These are phyloP conservation scores for Taiozyma sp. DNA, from an alignment of 1,139 yeast species.

Conservation along the genomic window DNA sequence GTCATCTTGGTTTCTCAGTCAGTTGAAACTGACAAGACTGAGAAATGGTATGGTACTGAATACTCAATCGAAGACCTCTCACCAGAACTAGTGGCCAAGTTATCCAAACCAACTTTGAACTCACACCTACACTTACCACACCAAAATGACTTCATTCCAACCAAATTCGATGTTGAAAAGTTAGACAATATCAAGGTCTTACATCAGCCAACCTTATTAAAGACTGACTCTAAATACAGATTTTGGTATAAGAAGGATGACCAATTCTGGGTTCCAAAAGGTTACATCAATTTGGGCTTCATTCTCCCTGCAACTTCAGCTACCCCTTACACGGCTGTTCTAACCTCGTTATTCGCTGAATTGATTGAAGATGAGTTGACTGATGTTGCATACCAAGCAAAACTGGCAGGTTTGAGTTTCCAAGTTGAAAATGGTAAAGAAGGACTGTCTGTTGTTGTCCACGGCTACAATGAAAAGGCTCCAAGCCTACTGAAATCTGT, in stretches of 20 bases:
- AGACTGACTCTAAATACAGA: constrained; percentile 35
- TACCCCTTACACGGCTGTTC: constrained; percentile 50
- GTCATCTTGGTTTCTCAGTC: constrained; percentile 50
- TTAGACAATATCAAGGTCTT: constrained; percentile 33
- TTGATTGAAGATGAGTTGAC: constrained; percentile 70
- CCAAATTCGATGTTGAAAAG: constrained; percentile 57
- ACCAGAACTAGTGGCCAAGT: constrained; percentile 29
- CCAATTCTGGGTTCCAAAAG: constrained; percentile 84
- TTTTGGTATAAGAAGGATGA: constrained; percentile 94
- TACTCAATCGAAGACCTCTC: constrained; percentile 48
- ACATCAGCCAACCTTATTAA: constrained; percentile 44
- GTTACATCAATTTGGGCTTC: constrained; percentile 57
- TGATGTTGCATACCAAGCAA: constrained; percentile 78
- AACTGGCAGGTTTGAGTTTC: constrained; percentile 69
- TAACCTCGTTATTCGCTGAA: constrained; percentile 59
- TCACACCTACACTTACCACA: constrained; percentile 54
- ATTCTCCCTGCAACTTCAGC: constrained; percentile 60
- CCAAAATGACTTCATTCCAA: constrained; percentile 75
- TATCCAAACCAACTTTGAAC: constrained; percentile 33
- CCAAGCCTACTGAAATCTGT: constrained; percentile 56
- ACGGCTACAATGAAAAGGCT: constrained; percentile 83
- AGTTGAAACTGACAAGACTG: constrained; percentile 38
- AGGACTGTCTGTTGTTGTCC: constrained; percentile 61
- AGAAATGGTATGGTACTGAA: constrained; percentile 90
- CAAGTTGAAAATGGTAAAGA: constrained; percentile 56